Evolutionary conservation across 768 basidiomycete species (phyloP), one percentile per base, ranked within the genome.

Genomic region (Rhodotorula kratochvilovae): DNA sequence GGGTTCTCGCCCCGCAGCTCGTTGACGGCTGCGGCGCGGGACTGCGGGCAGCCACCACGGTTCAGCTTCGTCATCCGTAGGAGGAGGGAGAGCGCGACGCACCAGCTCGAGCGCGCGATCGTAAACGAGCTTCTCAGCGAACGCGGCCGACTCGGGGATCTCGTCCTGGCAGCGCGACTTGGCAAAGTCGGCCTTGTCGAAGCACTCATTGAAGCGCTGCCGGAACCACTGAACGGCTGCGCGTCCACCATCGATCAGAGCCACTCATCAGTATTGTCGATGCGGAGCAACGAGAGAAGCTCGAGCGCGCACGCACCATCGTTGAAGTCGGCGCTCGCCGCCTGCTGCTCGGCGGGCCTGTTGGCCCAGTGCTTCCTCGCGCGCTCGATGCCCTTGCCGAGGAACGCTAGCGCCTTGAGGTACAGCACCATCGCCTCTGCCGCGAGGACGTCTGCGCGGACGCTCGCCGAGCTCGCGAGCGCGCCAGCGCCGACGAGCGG

Each of bases 121-220:
- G 79, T 96, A 97, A 10, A 98, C 86, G 35, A 97, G 82, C 80
- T 92, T 89, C 79, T 97, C 94, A 25, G 95, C 85, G 82, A 88
- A 94, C 65, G 86, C 87, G 78, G 87, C 88, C 0, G 90, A 87
- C 2, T 90, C 90, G 29, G 88, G 86, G 69, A 92, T 90, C 42
- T 81, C 81, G 67, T 90, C 89, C 43, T 61, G 85, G 80, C 80
- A 80, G 21, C 80, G 76, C 27, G 77, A 67, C 76, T 82, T 82
- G 5, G 81, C 80, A 76, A 80, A 82, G 58, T 91, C 88, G 27
- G 91, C 91, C 51, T 94, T 90, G 68, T 95, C 92, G 77, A 91
- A 90, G 78, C 92, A 95, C 79, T 94, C 93, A 77, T 93, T 87
- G 80, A 96, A 99, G 73, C 92, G 89, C 21, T 89, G 87, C 78